Evolutionary conservation across 2,329 filamentous ascomycete species (phyloP), one percentile per base, ranked within the genome.

Genomic region (Venturia oleaginea): DNA sequence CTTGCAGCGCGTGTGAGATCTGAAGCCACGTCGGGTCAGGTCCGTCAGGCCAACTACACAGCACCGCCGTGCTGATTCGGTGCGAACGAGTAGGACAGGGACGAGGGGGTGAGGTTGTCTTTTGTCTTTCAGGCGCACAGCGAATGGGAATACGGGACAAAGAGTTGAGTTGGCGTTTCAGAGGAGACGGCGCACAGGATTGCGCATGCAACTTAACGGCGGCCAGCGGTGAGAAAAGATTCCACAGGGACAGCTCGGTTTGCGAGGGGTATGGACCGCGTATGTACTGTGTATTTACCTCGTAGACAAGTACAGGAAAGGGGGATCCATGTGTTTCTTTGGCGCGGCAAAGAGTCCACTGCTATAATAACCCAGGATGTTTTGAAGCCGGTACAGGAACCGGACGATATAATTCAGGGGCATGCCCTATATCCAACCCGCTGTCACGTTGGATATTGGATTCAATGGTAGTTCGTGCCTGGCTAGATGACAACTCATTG

Each of bases 131-230:
- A 6, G 48, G 32, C 27, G 48, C 48, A 55, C 48, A 32, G 48
- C 48, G 48, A 55, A 55, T 55, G 48, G 48, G 48, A 32, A 32
- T 55, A 55, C 24, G 48, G 48, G 48, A 55, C 48, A 55, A 55
- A 55, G 48, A 55, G 24, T 55, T 19, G 48, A 55, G 48, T 32
- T 55, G 48, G 43, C 30, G 48, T 55, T 55, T 55, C 48, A 55
- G 48, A 55, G 27, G 48, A n/a, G 48, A 51, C 46, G 46, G 27
- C 27, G 48, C 30, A 55, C 27, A 51, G 46, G 46, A 51, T 51
- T 27, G 46, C 46, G 24, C 48, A 55, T 55, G 42, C 42, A 46
- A n/a, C n/a, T 22, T 3, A 51, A 13, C 22, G 46, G 24, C 6
- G n/a, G 2, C 46, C 46, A 19, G 46, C 46, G 46, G 46, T 51